Evolutionary conservation across 2,329 filamentous ascomycete genomes (phyloP).

Genomic region (Exserohilum rostratum): DNA sequence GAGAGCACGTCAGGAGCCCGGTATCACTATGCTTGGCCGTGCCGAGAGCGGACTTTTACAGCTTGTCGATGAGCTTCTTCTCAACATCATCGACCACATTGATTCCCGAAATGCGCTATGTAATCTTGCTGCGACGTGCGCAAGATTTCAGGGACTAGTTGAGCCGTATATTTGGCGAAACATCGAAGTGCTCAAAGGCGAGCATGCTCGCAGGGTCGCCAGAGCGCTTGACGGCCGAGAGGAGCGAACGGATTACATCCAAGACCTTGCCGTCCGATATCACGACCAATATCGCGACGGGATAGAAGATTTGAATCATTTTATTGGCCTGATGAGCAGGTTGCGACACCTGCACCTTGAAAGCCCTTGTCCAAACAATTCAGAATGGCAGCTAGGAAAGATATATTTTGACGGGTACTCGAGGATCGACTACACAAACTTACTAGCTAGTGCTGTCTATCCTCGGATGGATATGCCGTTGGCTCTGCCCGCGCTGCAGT

Average conservation of each 20-base stretch:
- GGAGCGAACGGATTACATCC: conserved; percentile 30
- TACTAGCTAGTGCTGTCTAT: conserved; percentile 35
- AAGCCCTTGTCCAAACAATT: conserved; percentile 45
- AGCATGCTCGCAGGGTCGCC: conserved; percentile 32
- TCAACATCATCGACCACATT: conserved; percentile 43
- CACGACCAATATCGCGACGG: conserved; percentile 27
- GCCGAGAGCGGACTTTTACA: conserved; percentile 29
- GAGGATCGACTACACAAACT: conserved; percentile 39
- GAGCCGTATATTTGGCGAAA: conserved; percentile 45
- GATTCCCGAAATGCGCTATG: conserved; percentile 29
- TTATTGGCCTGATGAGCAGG: conserved; percentile 34
- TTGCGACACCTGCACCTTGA: conserved; percentile 42
- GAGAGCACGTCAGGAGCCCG: conserved; percentile 25
- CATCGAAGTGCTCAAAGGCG: conserved; percentile 35
- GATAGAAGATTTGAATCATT: conserved; percentile 39
- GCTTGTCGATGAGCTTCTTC: conserved; percentile 44
- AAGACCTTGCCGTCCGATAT: conserved; percentile 41
- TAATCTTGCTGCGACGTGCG: conserved; percentile 40
- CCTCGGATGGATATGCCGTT: conserved; percentile 18
- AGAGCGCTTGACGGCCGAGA: conserved; percentile 32
- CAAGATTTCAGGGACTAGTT: conserved; percentile 35
- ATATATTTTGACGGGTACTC: conserved; percentile 37
- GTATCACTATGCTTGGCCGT: conserved; percentile 19
- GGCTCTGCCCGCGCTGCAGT: conserved; percentile 38
- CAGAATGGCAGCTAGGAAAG: conserved; percentile 29